Evolutionary conservation across 2,329 filamentous ascomycete species (phyloP), one percentile per base, ranked within the genome.

Genomic region (Lachnum nothofagi): DNA sequence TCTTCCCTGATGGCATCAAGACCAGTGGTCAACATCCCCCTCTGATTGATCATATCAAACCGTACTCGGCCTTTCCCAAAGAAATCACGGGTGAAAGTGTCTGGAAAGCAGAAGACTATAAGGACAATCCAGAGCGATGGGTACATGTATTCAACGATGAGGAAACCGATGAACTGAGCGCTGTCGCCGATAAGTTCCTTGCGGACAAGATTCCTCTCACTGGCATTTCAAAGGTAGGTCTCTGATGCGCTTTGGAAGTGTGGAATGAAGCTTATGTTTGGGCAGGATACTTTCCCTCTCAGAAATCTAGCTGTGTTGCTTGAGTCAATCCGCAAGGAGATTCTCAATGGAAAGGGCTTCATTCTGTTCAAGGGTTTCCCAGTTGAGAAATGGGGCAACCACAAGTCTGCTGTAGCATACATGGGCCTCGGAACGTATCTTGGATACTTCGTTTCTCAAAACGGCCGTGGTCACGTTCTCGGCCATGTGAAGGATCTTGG

Each of bases 401-500:
- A 82, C 65, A 95, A 95, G 71, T 87, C 82, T 9, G 88, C 88
- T 6, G 82, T 89, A 9, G 88, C 85, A n/a, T 95, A 94, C 70
- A 91, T 95, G 84, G 90, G 90, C 3, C 76, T 95, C 2, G 85
- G 87, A 34, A 88, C 86, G 4, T 85, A 95, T 67, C 76, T 95
- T 8, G 89, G 90, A 50, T 93, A 94, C 72, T 91, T 93, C 55
- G 81, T 95, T 34, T 87, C 82, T 20, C 90, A 95, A 64, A 95
- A 95, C 70, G 83, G 84, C 16, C 80, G 82, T 16, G 89, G 89
- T 38, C 89, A 94, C 68, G 86, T 94, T 8, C 78, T 95, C 1
- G 89, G 89, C 6, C 89, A 95, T 66, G 89, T 94, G 60, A 91
- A 94, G 70, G 89, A 94, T 68, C 77, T 93, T 3, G 87, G 88